Conservation (phyloP, 2,329 filamentous ascomycete genomes). For the Atkinsonella texensis region DNA sequence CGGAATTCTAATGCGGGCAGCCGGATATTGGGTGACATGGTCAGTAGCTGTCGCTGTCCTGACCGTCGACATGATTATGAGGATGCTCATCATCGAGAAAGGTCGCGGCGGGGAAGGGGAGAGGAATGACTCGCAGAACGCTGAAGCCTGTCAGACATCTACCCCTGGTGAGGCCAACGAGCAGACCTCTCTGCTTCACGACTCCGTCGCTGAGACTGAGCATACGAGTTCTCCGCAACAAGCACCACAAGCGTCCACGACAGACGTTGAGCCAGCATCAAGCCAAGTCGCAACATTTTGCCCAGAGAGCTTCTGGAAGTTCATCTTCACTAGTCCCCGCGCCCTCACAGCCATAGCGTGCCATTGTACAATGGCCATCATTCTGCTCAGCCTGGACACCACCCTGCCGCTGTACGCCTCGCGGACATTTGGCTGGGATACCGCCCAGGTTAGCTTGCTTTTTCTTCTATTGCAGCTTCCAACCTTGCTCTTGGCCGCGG, state of each 20-base stretch:
- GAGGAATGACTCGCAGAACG: neutral
- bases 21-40: slow-evolving; percentile 1
- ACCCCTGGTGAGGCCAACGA: neutral
- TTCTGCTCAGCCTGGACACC: slow-evolving; percentile 1
- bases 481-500: neutral
- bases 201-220: neutral
- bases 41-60: neutral
- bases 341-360: slow-evolving; percentile 1
- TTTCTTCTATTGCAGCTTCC: neutral
- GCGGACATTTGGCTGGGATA: neutral
- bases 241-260: neutral
- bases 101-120: neutral
- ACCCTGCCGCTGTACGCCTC: neutral
- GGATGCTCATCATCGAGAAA: neutral
- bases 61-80: neutral
- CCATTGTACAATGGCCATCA: neutral
- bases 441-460: neutral
- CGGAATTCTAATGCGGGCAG: neutral
- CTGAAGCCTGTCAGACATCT: neutral
- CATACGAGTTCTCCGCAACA: neutral
- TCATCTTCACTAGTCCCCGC: neutral
- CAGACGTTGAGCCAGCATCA: neutral
- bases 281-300: neutral
- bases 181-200: neutral
- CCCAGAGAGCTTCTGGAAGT: neutral